These are phyloP conservation scores for Penicillium fimorum DNA, from an alignment of 495 filamentous ascomycete genomes.

Conservation along the genomic window DNA sequence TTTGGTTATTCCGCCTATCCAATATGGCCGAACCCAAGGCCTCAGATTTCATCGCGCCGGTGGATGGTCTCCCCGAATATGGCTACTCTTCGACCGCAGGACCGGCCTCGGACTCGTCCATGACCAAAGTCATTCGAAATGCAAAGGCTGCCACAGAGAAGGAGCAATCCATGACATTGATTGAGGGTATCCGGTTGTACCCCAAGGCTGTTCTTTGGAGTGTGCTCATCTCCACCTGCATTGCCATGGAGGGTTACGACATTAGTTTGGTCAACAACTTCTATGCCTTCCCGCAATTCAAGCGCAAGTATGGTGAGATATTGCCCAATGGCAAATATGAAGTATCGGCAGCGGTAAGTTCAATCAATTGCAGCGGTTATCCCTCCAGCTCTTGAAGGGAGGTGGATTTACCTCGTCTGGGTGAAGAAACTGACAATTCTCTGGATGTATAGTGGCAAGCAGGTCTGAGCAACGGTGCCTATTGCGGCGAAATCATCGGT, in stretches of 20 bases:
- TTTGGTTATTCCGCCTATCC: slow-evolving; percentile 16
- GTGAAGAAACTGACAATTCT: slow-evolving; percentile 10
- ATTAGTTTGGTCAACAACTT: slow-evolving; percentile 53
- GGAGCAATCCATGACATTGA: slow-evolving; percentile 46
- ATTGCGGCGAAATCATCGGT: slow-evolving; percentile 71
- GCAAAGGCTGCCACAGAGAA: slow-evolving; percentile 47
- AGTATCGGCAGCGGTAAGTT: slow-evolving; percentile 55
- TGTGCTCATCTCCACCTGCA: slow-evolving; percentile 52
- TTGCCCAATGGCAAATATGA: slow-evolving; percentile 59
- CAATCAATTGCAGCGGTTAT: neutral
- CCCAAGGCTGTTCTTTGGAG: slow-evolving; percentile 58
- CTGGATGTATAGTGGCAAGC: slow-evolving; percentile 61
- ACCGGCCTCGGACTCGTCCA: slow-evolving; percentile 28
- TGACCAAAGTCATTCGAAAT: slow-evolving; percentile 40
- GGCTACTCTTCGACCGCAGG: slow-evolving; percentile 20
- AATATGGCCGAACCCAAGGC: slow-evolving; percentile 28
- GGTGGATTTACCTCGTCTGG: neutral
- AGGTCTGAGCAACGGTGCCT: slow-evolving; percentile 67
- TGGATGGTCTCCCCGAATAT: slow-evolving; percentile 16
- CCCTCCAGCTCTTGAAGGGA: neutral
- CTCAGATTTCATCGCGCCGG: slow-evolving; percentile 30
- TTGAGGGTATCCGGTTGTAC: slow-evolving; percentile 50
- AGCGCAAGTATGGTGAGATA: slow-evolving; percentile 63
- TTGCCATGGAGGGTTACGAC: slow-evolving; percentile 61
- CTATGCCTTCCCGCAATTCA: slow-evolving; percentile 56